Evolutionary conservation across 2,329 filamentous ascomycete genomes (phyloP).

Genomic region (Colletotrichum sp.): DNA sequence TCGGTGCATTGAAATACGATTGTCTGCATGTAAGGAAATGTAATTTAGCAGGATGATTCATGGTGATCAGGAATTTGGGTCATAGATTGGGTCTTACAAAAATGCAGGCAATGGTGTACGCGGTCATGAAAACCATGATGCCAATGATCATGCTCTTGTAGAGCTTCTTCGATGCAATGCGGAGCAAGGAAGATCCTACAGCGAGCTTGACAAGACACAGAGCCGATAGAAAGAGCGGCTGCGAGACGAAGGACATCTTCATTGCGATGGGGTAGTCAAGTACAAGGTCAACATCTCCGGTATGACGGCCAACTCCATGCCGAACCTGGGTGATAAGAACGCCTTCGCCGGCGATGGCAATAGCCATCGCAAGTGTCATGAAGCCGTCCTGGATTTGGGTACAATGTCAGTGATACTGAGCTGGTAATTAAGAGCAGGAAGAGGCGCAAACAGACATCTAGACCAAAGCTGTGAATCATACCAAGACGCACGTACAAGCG

Average conservation of each 20-base stretch:
- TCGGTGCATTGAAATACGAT: slow-evolving; percentile 53
- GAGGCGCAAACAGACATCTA: slow-evolving; percentile 41
- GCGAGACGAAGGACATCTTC: slow-evolving; percentile 47
- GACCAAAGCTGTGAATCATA: slow-evolving; percentile 51
- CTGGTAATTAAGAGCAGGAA: too few species aligned
- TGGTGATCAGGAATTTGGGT: background rate
- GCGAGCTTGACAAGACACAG: slow-evolving; percentile 48
- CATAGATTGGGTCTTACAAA: slow-evolving; percentile 33
- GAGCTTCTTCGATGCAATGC: slow-evolving; percentile 40
- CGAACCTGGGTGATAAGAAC: slow-evolving; percentile 44
- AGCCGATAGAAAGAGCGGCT: slow-evolving; percentile 46
- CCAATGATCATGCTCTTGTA: slow-evolving; percentile 39
- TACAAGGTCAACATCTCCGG: slow-evolving; percentile 40
- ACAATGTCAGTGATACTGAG: background rate
- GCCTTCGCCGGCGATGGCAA: slow-evolving; percentile 41
- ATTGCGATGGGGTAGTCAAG: slow-evolving; percentile 38
- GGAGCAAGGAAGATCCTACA: slow-evolving; percentile 43
- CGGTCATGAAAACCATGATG: slow-evolving; percentile 40
- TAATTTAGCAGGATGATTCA: background rate
- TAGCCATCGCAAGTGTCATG: slow-evolving; percentile 29
- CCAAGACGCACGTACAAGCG: slow-evolving; percentile 49
- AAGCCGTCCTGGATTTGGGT: slow-evolving; percentile 29
- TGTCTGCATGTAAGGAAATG: slow-evolving; percentile 31
- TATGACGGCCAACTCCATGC: slow-evolving; percentile 50
- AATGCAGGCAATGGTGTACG: slow-evolving; percentile 37